Evolutionary conservation across 225 moss, liverwort and hornwort genomes (phyloP), one percentile per base, ranked within the genome.

Genomic region (Thuidium tamariscinum): DNA sequence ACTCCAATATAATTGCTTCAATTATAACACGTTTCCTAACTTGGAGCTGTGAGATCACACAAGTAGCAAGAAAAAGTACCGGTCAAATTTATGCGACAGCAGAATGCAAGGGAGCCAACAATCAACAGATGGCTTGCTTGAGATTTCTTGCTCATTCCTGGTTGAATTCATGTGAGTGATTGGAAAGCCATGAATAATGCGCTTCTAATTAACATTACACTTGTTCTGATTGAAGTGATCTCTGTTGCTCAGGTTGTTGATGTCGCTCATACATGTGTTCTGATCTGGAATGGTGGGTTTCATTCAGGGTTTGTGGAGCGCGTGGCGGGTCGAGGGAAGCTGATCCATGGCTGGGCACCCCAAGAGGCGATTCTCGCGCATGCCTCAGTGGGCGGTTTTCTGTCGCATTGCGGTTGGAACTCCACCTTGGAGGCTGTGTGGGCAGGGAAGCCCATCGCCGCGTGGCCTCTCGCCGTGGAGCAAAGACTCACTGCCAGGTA

Each of bases 371-470:
- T 95, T 41, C 82, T 95, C 27, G 89, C 88, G 12, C 93, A 93
- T 60, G 52, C 78, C 39, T 72, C 92, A 16, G 85, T 89, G 32
- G 95, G 92, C 6, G 92, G 83, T 19, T 95, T 93, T 75, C 52
- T 94, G 82, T 88, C 87, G 62, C 94, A 94, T 72, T 93, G 92
- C 57, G 94, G 94, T 76, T 95, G 94, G 92, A 95, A 91, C 60
- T 95, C 95, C 48, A 87, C 80, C 69, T 76, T 95, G 49, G 95
- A 95, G 74, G 86, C 91, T 23, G 83, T 92, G 39, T 90, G 86
- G 84, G 82, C 90, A 56, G 93, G 95, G 65, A 90, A 91, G 36
- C 93, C 95, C 42, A 73, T 95, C 27, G 80, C 88, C 61, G 86
- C 91, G 22, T 95, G 93, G 92, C 91, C 95, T 65, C 60, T 90